phyloP scores from a whole-genome alignment of 371 early-diverging fungal genomes.

The Mortierella sp. region DNA sequence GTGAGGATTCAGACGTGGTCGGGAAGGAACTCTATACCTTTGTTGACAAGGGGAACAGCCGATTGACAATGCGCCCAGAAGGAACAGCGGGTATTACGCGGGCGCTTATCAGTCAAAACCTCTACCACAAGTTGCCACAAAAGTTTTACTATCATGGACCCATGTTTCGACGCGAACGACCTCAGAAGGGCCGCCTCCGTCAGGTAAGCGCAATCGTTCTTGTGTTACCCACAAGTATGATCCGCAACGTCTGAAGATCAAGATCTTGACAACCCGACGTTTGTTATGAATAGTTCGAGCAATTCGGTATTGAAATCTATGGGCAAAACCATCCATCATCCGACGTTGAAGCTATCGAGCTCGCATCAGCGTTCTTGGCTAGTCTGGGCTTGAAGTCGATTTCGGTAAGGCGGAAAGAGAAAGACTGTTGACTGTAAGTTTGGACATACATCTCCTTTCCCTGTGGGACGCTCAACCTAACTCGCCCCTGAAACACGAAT shows the following conservation, averaged over 20 bases:
- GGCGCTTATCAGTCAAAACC: conserved; percentile 60
- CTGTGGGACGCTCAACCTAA: neutral
- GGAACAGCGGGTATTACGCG: conserved; percentile 70
- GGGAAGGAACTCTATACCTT: conserved; percentile 76
- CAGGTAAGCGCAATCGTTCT: conserved; percentile 51
- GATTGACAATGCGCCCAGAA: conserved; percentile 72
- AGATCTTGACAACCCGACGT: too few species aligned
- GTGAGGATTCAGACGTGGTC: conserved; percentile 67
- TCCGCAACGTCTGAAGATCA: too few species aligned
- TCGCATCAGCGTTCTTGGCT: conserved; percentile 60
- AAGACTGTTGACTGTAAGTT: neutral
- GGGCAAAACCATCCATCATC: conserved; percentile 59
- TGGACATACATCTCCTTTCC: neutral
- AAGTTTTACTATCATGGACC: conserved; percentile 68
- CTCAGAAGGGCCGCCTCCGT: conserved; percentile 71
- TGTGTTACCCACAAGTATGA: too few species aligned
- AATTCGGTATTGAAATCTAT: conserved; percentile 69
- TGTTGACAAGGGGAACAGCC: conserved; percentile 60
- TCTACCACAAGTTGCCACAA: conserved; percentile 55
- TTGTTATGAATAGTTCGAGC: conserved; percentile 64
- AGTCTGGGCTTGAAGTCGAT: conserved; percentile 41
- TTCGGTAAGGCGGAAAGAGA: conserved; percentile 16
- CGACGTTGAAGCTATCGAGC: conserved; percentile 67
- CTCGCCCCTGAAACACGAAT: too few species aligned
- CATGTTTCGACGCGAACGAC: conserved; percentile 75